Evolutionary conservation across 306 rosid species (phyloP).

Genomic region (Acacia melanoxylon): DNA sequence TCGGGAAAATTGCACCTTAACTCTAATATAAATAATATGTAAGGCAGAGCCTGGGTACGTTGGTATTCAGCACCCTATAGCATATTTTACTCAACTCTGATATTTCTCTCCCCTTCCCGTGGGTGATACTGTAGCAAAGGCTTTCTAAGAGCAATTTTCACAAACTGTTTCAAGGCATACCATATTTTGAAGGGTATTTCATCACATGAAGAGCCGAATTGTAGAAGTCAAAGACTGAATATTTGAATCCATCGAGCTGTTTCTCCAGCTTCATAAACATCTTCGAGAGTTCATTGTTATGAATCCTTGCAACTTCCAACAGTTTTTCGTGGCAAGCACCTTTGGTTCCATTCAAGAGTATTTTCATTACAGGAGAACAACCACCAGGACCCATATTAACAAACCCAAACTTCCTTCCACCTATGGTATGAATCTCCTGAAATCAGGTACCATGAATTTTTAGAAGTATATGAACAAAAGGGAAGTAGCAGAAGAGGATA

Average conservation of each 20-base stretch:
- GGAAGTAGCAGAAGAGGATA: neutral
- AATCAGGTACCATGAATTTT: neutral
- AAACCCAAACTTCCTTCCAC: conserved; percentile 61
- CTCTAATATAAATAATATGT: too few species aligned
- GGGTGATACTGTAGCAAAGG: neutral
- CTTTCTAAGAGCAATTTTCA: neutral
- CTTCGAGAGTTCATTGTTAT: neutral
- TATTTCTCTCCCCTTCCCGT: neutral
- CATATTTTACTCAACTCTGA: too few species aligned
- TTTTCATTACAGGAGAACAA: neutral
- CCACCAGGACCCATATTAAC: conserved; percentile 17
- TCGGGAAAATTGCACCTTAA: too few species aligned
- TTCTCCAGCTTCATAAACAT: conserved; percentile 18
- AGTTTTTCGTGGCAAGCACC: neutral
- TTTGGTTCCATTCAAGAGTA: neutral
- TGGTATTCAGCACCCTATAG: too few species aligned
- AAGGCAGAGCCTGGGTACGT: too few species aligned
- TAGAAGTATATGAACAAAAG: neutral
- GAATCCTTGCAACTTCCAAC: neutral
- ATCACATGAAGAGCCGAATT: conserved; percentile 13
- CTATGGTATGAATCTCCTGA: conserved; percentile 47
- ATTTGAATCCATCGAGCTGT: conserved; percentile 47
- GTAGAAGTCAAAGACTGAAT: conserved; percentile 38
- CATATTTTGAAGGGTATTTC: conserved; percentile 39
- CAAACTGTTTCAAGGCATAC: neutral